These are phyloP conservation scores for Trypanosomatidae sp. DNA, from an alignment of 208 protist species.

Conservation along the genomic window DNA sequence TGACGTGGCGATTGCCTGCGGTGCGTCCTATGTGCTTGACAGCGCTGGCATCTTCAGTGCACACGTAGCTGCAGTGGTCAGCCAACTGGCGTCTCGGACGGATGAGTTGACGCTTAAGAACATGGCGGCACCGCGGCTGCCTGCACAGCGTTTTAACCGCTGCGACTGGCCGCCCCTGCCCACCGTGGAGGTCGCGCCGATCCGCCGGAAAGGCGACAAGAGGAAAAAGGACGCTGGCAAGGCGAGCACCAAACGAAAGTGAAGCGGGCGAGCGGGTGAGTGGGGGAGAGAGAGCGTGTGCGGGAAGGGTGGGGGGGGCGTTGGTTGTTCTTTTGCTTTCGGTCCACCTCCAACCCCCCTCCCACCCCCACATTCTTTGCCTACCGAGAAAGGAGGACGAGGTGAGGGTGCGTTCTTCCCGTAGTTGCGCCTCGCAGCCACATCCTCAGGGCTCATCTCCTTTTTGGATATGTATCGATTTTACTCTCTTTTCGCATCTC, in stretches of 20 bases:
- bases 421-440: background rate
- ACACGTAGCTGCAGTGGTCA: slow-evolving; percentile 6
- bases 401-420: background rate
- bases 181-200: slow-evolving; percentile 45
- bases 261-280: background rate
- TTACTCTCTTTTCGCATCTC: background rate
- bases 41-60: slow-evolving; percentile 8
- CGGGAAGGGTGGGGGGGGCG: background rate
- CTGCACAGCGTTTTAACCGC: slow-evolving; percentile 3
- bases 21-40: slow-evolving; percentile 12
- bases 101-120: slow-evolving; percentile 9
- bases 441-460: background rate
- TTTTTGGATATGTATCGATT: background rate
- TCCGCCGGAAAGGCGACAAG: slow-evolving; percentile 73
- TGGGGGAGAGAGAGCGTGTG: background rate
- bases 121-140: background rate
- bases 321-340: background rate
- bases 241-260: slow-evolving; percentile 15
- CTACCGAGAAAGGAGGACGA: background rate
- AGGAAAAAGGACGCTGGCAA: slow-evolving; percentile 49
- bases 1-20: slow-evolving; percentile 26
- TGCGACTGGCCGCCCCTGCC: slow-evolving; percentile 12
- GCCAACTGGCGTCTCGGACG: slow-evolving; percentile 11
- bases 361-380: background rate
- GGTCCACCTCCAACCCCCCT: background rate